Base-by-base conservation (phyloP, 306 rosid species). In the Lagenaria siceraria region DNA sequence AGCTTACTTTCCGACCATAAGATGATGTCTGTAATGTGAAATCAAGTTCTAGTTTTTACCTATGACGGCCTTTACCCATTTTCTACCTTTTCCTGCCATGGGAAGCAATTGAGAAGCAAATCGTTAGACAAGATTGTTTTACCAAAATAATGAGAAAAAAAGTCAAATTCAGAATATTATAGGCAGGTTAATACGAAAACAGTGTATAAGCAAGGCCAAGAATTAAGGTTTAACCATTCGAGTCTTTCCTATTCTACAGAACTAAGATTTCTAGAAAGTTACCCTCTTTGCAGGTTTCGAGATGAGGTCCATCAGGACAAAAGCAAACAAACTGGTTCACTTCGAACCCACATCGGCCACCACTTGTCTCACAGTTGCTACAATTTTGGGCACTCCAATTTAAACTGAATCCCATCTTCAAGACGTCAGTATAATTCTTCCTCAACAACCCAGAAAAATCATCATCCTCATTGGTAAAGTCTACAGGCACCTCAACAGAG, bases 371-470 rank as follows among this genome's bases (percentile, higher is more conserved):
- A 81, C 93, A 88, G 25, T 51, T 43, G 60, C 84, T 77, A 66
- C 93, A 93, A 68, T 85, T 78, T 68, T 81, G 85, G 31, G 79
- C 85, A 74, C 59, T 82, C 91, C 98, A 88, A 76, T 81, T 87
- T 84, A 89, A 84, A 78, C 80, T 21, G 78, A 85, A 89, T 51
- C 97, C 98, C 90, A 84, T 85, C 82, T 85, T 83, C 84, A 91
- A 65, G 65, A 91, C 55, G 3, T 89, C 89, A 3, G 76, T 48
- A 35, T 88, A 87, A 71, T 33, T 86, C 92, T 74, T 89, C 31
- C 62, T 2, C 83, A 80, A 63, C 65, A 84, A 81, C 69, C 68
- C 63, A 52, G 29, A 35, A 65, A 77, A 74, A 52, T 73, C 82
- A 3, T 69, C 82, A 2, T 61, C 77, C 48, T 25, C 48, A 38